These are phyloP conservation scores for Hymenotorrendiella dingleyae DNA, from an alignment of 2,329 filamentous ascomycete species.

Conservation along the genomic window DNA sequence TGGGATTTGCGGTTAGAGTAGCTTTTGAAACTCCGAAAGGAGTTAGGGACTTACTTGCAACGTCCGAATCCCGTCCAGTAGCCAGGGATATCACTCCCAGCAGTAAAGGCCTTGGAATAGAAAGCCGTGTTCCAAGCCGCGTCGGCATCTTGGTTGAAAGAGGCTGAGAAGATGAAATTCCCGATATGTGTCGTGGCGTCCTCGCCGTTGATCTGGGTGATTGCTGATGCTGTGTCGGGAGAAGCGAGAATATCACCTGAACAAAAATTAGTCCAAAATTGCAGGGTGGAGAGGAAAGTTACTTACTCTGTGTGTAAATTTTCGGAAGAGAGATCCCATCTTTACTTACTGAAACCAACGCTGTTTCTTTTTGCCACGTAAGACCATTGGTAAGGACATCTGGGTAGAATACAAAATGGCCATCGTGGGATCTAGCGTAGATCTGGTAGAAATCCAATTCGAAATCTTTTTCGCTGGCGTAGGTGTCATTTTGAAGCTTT, in stretches of 20 bases:
- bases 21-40: no score
- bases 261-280: neutral
- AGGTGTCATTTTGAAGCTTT: conserved; percentile 38
- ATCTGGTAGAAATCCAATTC: conserved; percentile 48
- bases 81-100: no score
- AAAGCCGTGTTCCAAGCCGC: conserved; percentile 39
- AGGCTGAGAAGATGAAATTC: conserved; percentile 35
- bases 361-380: conserved; percentile 41
- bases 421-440: conserved; percentile 54
- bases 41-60: no score
- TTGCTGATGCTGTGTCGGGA: conserved; percentile 39
- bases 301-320: conserved; percentile 45
- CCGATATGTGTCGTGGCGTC: conserved; percentile 45
- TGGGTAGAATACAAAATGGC: conserved; percentile 54
- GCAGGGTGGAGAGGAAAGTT: neutral
- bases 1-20: no score
- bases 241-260: conserved; percentile 38
- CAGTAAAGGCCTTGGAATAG: conserved; percentile 30
- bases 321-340: conserved; percentile 55
- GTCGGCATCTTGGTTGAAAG: conserved; percentile 35
- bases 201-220: conserved; percentile 51
- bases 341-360: conserved; percentile 53
- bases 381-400: conserved; percentile 43
- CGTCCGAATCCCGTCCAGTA: no score
- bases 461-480: conserved; percentile 49